Evolutionary conservation across 2,329 filamentous ascomycete species (phyloP), one percentile per base, ranked within the genome.

Genomic region (Pseudocercospora eumusae): DNA sequence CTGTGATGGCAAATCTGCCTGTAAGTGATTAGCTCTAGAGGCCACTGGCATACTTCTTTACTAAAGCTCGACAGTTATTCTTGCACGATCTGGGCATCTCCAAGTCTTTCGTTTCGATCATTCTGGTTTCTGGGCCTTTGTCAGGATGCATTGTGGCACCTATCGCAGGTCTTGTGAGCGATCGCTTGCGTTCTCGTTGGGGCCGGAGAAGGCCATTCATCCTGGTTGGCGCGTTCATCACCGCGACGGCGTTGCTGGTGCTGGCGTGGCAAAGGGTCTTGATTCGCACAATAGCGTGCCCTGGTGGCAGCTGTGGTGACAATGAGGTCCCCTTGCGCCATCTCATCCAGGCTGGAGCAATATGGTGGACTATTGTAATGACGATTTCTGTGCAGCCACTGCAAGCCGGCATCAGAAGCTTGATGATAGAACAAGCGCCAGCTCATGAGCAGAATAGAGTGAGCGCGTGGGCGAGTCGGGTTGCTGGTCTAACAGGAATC

Each of bases 321-420:
- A 27, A 54, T 25, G 50, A 54, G 50, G n/a, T 27, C 2, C 18
- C 27, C 2, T 5, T 54, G 13, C 50, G 28, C 10, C 10, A 20
- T 3, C 27, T 54, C 6, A 31, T 54, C 4, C 50, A 54, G 11
- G 50, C 18, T 11, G 31, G 44, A 23, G 56, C 28, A 10, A 15
- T 52, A 27, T 44, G 47, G 23, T 50, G 44, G 42, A 36, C 56
- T 25, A 52, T 59, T 33, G 21, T 50, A 44, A 50, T 42, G 50
- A 54, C 21, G 4, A 9, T 49, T 27, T 50, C 45, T 20, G 45
- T 50, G 15, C 44, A 59, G 44, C 50, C 50, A 7, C n/a, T 54
- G 50, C 50, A 54, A 20, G 11, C 50, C 11, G 50, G 50, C 23
- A 21, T 54, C 28, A 23, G 50, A 33, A 54, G 50, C 18, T 20